Conservation (phyloP, 306 rosid species). For the Betula pendula region DNA sequence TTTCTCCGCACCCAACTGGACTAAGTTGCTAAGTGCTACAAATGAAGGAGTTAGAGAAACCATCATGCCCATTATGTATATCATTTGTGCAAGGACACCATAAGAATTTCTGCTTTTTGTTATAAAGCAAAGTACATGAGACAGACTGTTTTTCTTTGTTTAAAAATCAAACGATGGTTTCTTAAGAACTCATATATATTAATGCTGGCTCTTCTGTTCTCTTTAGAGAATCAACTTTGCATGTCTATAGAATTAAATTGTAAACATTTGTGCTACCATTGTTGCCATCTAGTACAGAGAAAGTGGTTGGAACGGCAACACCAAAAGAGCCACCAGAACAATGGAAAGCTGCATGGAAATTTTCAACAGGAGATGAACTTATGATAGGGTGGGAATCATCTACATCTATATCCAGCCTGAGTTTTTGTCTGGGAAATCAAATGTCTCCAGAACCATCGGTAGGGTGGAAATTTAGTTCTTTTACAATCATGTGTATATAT, state of each 20-base stretch:
- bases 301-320: conserved; percentile 81
- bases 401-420: conserved; percentile 49
- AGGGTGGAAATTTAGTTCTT: conserved; percentile 23
- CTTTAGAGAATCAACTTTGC: neutral
- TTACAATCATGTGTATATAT: conserved; percentile 1
- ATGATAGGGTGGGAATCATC: conserved; percentile 62
- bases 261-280: conserved; percentile 30
- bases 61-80: neutral
- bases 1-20: neutral
- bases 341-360: conserved; percentile 69
- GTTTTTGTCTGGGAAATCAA: conserved; percentile 54
- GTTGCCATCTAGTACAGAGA: conserved; percentile 83
- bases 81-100: neutral
- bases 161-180: neutral
- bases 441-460: conserved; percentile 62
- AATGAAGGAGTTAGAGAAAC: no score
- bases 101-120: neutral
- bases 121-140: neutral
- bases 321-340: conserved; percentile 73
- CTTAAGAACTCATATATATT: neutral
- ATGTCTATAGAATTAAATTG: conserved; percentile 20
- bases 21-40: neutral
- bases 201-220: conserved; percentile 5
- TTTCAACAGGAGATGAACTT: conserved; percentile 83
- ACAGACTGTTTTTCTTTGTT: no score